Evolutionary conservation across 1,284 basidiomycete genomes (phyloP), one percentile per base, ranked within the genome.

Genomic region (Rhodotorula sp.): DNA sequence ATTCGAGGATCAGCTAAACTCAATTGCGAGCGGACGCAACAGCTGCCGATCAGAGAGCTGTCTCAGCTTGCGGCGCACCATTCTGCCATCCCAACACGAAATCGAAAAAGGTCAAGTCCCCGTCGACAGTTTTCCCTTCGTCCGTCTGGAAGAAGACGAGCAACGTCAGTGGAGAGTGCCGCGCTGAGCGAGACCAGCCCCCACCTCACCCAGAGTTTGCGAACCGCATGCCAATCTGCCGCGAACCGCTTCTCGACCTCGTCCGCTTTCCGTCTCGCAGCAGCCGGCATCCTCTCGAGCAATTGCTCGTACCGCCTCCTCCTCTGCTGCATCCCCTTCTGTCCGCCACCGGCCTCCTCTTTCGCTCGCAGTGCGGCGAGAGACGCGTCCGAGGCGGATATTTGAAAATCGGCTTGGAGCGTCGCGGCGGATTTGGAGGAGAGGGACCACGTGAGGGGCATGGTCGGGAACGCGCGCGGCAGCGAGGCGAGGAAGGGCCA

Each of bases 41-140:
- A 20, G 58, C 43, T n/a, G 23, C 15, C 39, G n/a, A 8, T 23
- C 7, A 21, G 34, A 21, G 29, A 54, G 20, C 62, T 14, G 34
- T 39, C 10, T 10, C 34, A n/a, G n/a, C n/a, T 6, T 39, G 34
- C 34, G 34, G 34, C 34, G 34, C 34, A 70, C 68, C 66, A 62
- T 77, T 78, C 0, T 75, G 65, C 73, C 75, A 78, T 0, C 65
- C 78, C 54, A 75, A 70, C 0, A 71, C 47, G 34, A 75, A 78
- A 49, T 76, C 73, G 20, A 66, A 63, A n/a, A 77, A 69, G 15
- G 52, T 60, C 18, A 73, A 63, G 2, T 58, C 54, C n/a, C 71
- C 76, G 4, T 47, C 57, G 16, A 49, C 34, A 0, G n/a, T 43
- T 31, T 34, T 29, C 57, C 54, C 39, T 21, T 5, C 12, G 21